A percentile compares a stretch with the other conserved stretches of the same genome.
These are phyloP conservation scores for Lepidopterella palustris DNA, from an alignment of 495 filamentous ascomycete genomes.

Conservation along the genomic window DNA sequence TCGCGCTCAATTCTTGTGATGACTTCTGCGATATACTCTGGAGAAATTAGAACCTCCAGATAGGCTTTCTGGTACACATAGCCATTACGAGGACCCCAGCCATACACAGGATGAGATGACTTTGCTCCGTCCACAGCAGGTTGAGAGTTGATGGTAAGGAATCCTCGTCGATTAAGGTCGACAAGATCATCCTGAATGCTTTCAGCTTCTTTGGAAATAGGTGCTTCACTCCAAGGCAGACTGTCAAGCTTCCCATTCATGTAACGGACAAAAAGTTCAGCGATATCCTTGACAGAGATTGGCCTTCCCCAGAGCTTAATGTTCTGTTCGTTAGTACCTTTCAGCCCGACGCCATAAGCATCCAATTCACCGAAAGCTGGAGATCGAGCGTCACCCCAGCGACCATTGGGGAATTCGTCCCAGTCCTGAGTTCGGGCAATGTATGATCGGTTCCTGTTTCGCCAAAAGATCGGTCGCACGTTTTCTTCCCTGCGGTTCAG, in stretches of 20 bases:
- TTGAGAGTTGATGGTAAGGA: slow-evolving; percentile 97
- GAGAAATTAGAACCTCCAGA: slow-evolving; percentile 79
- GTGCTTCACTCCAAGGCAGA: slow-evolving; percentile 90
- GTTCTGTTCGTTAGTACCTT: slow-evolving; percentile 96
- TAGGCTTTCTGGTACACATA: slow-evolving; percentile 99
- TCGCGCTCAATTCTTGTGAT: slow-evolving; percentile 71
- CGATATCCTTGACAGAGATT: slow-evolving; percentile 67
- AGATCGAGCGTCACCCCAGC: slow-evolving; percentile 96
- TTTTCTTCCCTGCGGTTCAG: slow-evolving; percentile 86
- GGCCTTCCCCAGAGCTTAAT: slow-evolving; percentile 92
- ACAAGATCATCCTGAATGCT: slow-evolving; percentile 69
- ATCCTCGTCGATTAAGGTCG: slow-evolving; percentile 72
- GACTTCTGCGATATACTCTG: slow-evolving; percentile 70
- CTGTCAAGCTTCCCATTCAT: slow-evolving; percentile 71
- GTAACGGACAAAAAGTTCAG: slow-evolving; percentile 75
- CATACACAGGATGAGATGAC: slow-evolving; percentile 77
- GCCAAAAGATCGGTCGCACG: slow-evolving; percentile 98
- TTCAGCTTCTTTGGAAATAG: slow-evolving; percentile 74
- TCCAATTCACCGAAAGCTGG: slow-evolving; percentile 97
- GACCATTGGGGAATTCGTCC: slow-evolving; percentile 99
- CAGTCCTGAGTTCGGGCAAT: slow-evolving; percentile 93
- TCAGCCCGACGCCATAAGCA: slow-evolving; percentile 88
- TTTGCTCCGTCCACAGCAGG: slow-evolving; percentile 90
- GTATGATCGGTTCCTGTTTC: slow-evolving; percentile 92
- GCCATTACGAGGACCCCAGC: slow-evolving; percentile 91